Conservation (phyloP, 768 basidiomycete species). For the Lactarius akahatsu region DNA sequence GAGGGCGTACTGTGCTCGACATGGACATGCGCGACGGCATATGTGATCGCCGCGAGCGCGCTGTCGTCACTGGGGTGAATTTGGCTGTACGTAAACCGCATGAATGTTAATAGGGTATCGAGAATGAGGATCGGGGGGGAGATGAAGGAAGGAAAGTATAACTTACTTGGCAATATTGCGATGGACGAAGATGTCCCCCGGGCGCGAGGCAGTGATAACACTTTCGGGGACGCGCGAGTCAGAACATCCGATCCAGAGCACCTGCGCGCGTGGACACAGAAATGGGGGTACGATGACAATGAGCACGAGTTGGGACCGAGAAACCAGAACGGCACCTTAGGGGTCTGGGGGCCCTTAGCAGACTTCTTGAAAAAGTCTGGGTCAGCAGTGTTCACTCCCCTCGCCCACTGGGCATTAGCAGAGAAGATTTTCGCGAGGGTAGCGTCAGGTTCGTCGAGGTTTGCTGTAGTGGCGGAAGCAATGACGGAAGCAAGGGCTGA, state of each 20-base stretch:
- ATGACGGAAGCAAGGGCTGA: not conserved
- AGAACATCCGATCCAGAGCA: constrained; percentile 79
- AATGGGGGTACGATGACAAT: not conserved
- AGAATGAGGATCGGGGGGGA: too few species aligned
- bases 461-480: not conserved
- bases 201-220: constrained; percentile 63
- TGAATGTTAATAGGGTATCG: not conserved
- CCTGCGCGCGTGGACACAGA: constrained; percentile 38
- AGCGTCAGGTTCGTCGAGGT: constrained; percentile 13
- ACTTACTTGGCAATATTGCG: constrained; percentile 86
- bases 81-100: constrained; percentile 48
- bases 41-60: constrained; percentile 68
- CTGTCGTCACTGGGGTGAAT: constrained; percentile 71
- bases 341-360: constrained; percentile 58
- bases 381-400: constrained; percentile 51
- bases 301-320: not conserved
- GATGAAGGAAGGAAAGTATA: not conserved
- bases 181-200: constrained; percentile 82
- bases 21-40: constrained; percentile 66
- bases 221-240: constrained; percentile 86
- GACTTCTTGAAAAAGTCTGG: constrained; percentile 62
- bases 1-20: constrained; percentile 69
- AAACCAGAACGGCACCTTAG: constrained; percentile 47
- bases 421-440: constrained; percentile 40
- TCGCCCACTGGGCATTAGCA: constrained; percentile 69